These are phyloP conservation scores for Syzygium aromaticum DNA, from an alignment of 345 rosid genomes.

Conservation along the genomic window DNA sequence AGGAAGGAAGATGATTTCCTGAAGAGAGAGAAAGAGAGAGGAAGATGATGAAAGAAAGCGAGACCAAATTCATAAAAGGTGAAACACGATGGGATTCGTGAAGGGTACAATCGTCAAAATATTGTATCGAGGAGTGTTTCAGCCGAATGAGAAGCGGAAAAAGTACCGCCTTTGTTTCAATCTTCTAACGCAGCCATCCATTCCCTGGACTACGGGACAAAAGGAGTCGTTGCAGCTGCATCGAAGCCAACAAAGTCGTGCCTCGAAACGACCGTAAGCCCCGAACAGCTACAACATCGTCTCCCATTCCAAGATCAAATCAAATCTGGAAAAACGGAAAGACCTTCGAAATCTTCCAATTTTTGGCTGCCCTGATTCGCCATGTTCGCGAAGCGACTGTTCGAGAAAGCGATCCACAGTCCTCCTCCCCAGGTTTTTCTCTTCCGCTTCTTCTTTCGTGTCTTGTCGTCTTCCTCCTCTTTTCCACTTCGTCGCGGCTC, in stretches of 20 bases:
- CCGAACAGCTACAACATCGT: background rate
- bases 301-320: background rate
- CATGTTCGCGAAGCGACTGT: conserved; percentile 33
- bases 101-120: no score
- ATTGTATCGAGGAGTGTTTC: no score
- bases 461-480: background rate
- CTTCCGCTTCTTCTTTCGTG: background rate
- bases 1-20: no score
- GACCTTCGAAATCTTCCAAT: background rate
- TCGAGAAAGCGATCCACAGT: conserved; percentile 21
- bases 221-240: conserved; percentile 1
- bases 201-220: background rate
- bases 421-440: conserved; percentile 19
- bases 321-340: background rate
- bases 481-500: background rate
- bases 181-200: background rate
- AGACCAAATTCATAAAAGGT: no score
- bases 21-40: no score
- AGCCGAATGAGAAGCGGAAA: no score
- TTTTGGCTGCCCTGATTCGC: background rate
- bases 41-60: no score
- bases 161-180: no score
- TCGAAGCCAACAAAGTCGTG: background rate
- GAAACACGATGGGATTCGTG: no score
- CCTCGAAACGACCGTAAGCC: background rate